Evolutionary conservation across 1,284 basidiomycete species (phyloP), one percentile per base, ranked within the genome.

Genomic region (Tilletia walkeri): DNA sequence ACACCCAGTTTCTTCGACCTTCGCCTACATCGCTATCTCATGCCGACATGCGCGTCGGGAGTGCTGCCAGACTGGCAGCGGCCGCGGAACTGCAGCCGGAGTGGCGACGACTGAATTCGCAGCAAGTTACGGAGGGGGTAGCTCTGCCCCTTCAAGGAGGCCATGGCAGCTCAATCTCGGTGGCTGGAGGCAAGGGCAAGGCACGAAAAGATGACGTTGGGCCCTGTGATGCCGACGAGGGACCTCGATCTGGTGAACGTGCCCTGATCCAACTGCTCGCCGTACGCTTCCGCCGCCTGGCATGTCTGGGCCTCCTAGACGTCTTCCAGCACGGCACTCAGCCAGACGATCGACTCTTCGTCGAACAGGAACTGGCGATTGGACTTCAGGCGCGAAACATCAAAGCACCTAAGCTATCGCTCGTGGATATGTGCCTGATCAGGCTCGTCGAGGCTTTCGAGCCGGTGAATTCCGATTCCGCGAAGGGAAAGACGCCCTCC

Each of bases 1-100:
- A 63, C 14, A 16, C 59, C 38, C 59, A 63, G 16, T 63, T 39
- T 63, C 59, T 63, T n/a, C 30, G 59, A 20, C 59, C 59, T 10
- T 63, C 59, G 14, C 36, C 38, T 5, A 63, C 59, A 10, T 63
- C 59, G 12, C 34, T 63, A 0, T 34, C 59, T 4, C 36, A 38
- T 39, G 59, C 59, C 18, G 59, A 63, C 34, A 24, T 63, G 34
- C 30, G 59, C 18, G 12, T 63, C 4, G 59, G 59, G 4, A 63
- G 36, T 39, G 59, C 30, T 12, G 38, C 30, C n/a, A 24, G 59
- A 36, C 34, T 63, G 59, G 59, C 59, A 3, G 59, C 59, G 12
- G 59, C 38, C 12, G 30, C 59, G 1, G 59, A 34, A 9, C 14
- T 63, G 14, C 59, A 63, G 36, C 59, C 59, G 7, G 59, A 63